These are phyloP conservation scores for Schizochytrium sp. DNA, from an alignment of 108 stramenopile species.

Conservation along the genomic window DNA sequence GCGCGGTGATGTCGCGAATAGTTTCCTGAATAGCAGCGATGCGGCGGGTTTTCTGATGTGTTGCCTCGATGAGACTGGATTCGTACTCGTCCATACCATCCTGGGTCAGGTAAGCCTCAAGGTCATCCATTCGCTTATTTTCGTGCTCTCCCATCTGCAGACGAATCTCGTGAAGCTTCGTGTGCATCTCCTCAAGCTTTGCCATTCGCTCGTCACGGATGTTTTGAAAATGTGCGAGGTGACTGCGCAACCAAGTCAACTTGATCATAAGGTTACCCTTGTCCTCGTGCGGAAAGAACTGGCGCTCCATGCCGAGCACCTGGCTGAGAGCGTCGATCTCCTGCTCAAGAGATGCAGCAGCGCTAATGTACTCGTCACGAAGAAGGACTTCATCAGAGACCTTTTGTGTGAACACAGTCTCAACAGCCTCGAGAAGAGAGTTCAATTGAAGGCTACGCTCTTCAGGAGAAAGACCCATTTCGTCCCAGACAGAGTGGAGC, in stretches of 20 bases:
- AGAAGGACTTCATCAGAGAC: constrained; percentile 1
- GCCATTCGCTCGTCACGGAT: constrained; percentile 44
- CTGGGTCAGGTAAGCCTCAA: constrained; percentile 7
- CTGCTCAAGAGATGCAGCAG: constrained; percentile 14
- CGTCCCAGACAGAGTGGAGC: constrained; percentile 59
- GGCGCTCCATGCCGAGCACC: constrained; percentile 53
- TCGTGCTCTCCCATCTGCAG: neutral
- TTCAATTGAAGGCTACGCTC: constrained; percentile 20
- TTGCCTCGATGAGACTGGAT: neutral
- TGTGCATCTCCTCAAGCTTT: constrained; percentile 35
- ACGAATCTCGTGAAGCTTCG: constrained; percentile 39
- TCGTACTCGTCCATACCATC: constrained; percentile 51
- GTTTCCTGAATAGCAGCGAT: constrained; percentile 56
- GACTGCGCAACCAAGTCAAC: constrained; percentile 46
- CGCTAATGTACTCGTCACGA: constrained; percentile 59
- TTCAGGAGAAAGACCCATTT: constrained; percentile 43
- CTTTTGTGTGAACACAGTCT: constrained; percentile 41
- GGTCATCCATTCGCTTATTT: neutral
- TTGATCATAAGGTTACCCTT: constrained; percentile 48
- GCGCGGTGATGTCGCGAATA: constrained; percentile 33
- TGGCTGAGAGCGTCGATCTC: constrained; percentile 19
- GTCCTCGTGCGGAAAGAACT: constrained; percentile 44
- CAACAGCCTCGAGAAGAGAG: constrained; percentile 47
- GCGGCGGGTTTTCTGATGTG: constrained; percentile 32
- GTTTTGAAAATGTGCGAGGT: constrained; percentile 25